Percentiles rank a stretch among this genome's conserved stretches.
phyloP scores from a whole-genome alignment of 176 grass and related monocot genomes.

The Chloris gayana region DNA sequence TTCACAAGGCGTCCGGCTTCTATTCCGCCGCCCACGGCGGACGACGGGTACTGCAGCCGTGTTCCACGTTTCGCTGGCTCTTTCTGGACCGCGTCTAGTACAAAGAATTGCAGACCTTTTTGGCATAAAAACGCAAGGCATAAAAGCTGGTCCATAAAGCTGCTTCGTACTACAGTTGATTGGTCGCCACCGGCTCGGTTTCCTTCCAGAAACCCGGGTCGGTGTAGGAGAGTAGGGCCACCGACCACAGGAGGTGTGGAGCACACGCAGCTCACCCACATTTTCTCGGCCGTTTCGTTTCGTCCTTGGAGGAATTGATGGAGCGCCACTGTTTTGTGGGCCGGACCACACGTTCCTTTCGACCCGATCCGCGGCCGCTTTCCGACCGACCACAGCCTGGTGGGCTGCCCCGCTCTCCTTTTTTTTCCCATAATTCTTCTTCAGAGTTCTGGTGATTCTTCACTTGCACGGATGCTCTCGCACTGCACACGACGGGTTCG shows the following conservation, averaged over 20 bases:
- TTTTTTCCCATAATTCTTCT: too few relatives aligned
- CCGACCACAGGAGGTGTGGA: not conserved
- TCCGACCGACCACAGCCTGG: slow-evolving; percentile 34
- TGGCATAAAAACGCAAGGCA: not conserved
- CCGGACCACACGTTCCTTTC: slow-evolving; percentile 30
- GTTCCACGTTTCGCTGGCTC: too few relatives aligned
- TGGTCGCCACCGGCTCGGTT: not conserved
- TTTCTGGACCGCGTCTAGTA: too few relatives aligned
- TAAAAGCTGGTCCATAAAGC: slow-evolving; percentile 1
- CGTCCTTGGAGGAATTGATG: too few relatives aligned
- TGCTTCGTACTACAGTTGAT: too few relatives aligned
- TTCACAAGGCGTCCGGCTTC: too few relatives aligned
- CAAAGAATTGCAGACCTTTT: not conserved
- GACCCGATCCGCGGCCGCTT: slow-evolving; percentile 6
- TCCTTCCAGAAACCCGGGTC: slow-evolving; percentile 12
- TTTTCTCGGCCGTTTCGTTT: too few relatives aligned
- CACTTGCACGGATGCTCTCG: not conserved
- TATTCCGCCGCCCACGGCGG: too few relatives aligned
- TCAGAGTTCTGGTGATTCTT: not conserved
- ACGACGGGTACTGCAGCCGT: too few relatives aligned
- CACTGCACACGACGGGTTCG: not conserved
- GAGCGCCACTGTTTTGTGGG: not conserved
- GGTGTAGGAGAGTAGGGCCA: not conserved
- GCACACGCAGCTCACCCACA: not conserved
- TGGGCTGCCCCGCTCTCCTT: slow-evolving; percentile 1